Evolutionary conservation across 176 grass and related monocot genomes (phyloP).

Genomic region (Phoenix dactylifera): DNA sequence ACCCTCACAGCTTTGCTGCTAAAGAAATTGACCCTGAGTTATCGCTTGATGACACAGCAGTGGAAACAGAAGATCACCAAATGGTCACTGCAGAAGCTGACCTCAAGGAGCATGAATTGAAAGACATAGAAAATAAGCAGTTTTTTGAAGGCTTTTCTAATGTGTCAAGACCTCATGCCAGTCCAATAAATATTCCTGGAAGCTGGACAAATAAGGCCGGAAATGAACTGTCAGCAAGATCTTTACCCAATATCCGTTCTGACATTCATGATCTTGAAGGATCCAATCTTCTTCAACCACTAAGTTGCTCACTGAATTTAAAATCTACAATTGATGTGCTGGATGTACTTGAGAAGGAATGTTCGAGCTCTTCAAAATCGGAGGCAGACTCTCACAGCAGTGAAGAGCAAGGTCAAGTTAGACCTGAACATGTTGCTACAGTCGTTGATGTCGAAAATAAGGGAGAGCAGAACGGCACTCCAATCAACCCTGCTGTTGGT

Average conservation of each 20-base stretch:
- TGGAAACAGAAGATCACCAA: constrained; percentile 17
- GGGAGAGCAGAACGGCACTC: constrained; percentile 30
- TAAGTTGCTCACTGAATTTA: constrained; percentile 51
- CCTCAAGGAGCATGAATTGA: constrained; percentile 27
- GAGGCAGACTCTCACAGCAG: constrained; percentile 26
- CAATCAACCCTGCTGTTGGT: constrained; percentile 54
- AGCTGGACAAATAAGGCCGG: constrained; percentile 18
- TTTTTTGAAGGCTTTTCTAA: constrained; percentile 24
- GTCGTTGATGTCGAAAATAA: constrained; percentile 13
- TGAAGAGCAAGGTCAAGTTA: constrained; percentile 25
- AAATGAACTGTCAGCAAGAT: constrained; percentile 40
- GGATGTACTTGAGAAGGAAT: constrained; percentile 20
- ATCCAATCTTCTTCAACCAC: constrained; percentile 33
- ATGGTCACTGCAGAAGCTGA: constrained; percentile 26
- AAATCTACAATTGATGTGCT: constrained; percentile 31
- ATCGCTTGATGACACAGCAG: constrained; percentile 17
- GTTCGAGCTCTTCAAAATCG: constrained; percentile 32
- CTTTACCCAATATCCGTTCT: constrained; percentile 60
- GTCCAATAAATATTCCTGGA: constrained; percentile 48
- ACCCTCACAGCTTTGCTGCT: constrained; percentile 43
- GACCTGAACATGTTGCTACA: constrained; percentile 23
- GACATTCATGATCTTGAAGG: constrained; percentile 60
- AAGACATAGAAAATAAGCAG: constrained; percentile 2
- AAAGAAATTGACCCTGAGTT: constrained; percentile 24
- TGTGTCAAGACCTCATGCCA: constrained; percentile 32